phyloP scores from a whole-genome alignment of 2,329 filamentous ascomycete species.

The Drechslera avenae region DNA sequence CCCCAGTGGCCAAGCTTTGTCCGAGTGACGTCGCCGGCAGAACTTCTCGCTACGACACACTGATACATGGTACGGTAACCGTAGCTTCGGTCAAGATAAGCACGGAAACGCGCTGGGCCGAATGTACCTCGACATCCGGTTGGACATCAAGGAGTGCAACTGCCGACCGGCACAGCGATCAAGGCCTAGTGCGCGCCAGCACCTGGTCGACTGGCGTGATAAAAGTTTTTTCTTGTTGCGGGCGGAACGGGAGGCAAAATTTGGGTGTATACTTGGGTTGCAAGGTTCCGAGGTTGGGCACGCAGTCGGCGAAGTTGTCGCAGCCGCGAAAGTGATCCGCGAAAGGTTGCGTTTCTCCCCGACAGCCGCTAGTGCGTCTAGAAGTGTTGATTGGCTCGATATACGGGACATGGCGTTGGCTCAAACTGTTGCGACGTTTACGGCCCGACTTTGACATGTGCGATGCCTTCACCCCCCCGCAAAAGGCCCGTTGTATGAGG shows the following conservation, averaged over 20 bases:
- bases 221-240: background rate
- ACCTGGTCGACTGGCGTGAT: background rate
- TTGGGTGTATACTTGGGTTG: slow-evolving; percentile 2
- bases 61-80: too few species aligned
- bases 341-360: slow-evolving; percentile 4
- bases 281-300: slow-evolving; percentile 5
- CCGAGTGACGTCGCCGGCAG: too few species aligned
- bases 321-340: slow-evolving; percentile 12
- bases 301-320: slow-evolving; percentile 8
- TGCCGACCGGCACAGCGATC: too few species aligned
- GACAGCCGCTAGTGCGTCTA: background rate
- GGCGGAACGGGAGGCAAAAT: background rate
- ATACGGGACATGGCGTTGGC: slow-evolving; percentile 8
- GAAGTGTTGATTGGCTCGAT: slow-evolving; percentile 10
- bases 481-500: slow-evolving; percentile 17
- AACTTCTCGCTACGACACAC: too few species aligned
- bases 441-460: slow-evolving; percentile 17
- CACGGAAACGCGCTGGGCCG: too few species aligned
- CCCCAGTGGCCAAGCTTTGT: too few species aligned
- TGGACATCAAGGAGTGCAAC: too few species aligned
- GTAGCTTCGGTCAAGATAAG: too few species aligned
- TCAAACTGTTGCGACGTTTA: slow-evolving; percentile 11
- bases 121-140: too few species aligned
- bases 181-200: too few species aligned
- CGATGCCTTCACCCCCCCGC: background rate